Evolutionary conservation across 2,329 filamentous ascomycete species (phyloP).

Genomic region (Aspergillus uvarum): DNA sequence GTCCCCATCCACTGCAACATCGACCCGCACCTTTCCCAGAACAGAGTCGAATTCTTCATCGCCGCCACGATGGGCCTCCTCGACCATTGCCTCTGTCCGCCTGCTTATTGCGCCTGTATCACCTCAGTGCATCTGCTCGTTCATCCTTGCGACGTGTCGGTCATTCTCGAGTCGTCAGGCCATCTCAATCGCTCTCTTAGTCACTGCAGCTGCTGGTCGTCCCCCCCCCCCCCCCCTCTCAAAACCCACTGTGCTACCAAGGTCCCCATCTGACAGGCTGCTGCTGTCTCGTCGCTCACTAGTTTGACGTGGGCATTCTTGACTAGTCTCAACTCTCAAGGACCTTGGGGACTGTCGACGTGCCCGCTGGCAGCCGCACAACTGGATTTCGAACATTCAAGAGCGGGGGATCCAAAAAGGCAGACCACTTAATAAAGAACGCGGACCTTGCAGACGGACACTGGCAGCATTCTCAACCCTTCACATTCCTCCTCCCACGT

Average conservation of each 20-base stretch:
- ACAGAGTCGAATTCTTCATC: slow-evolving; percentile 9
- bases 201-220: slow-evolving; percentile 1
- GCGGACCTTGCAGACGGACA: slow-evolving; percentile 6
- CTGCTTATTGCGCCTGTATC: background rate
- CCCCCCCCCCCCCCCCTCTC: slow-evolving; percentile 4
- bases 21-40: slow-evolving; percentile 6
- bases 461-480: background rate
- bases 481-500: slow-evolving; percentile 8
- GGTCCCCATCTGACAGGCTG: slow-evolving; percentile 18
- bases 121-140: background rate
- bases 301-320: slow-evolving; percentile 10
- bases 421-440: background rate
- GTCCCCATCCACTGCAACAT: slow-evolving; percentile 28
- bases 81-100: background rate
- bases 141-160: slow-evolving; percentile 10
- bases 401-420: background rate
- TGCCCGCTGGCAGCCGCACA: slow-evolving; percentile 1
- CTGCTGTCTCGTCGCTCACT: slow-evolving; percentile 1
- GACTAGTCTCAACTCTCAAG: slow-evolving; percentile 13
- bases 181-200: background rate
- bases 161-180: background rate
- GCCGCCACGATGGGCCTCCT: slow-evolving; percentile 14
- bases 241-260: slow-evolving; percentile 12
- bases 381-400: slow-evolving; percentile 6
- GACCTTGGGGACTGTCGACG: slow-evolving; percentile 17